These are phyloP conservation scores for Colletotrichum theobromicola DNA, from an alignment of 2,329 filamentous ascomycete genomes.

Conservation along the genomic window DNA sequence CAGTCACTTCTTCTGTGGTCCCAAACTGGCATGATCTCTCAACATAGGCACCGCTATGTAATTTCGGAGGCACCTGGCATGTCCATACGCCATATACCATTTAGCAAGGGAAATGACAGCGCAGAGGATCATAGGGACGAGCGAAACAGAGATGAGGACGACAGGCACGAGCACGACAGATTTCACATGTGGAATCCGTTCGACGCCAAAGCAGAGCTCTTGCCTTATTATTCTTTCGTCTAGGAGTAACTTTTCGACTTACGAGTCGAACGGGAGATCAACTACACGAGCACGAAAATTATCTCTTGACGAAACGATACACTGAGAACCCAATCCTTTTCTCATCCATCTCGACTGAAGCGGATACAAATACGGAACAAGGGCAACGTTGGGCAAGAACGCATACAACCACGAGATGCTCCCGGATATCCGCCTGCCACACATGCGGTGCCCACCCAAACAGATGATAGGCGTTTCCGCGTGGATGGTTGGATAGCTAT, in stretches of 20 bases:
- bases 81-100: too few species aligned
- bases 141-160: too few species aligned
- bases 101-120: too few species aligned
- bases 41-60: too few species aligned
- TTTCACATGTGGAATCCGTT: too few species aligned
- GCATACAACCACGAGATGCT: neutral
- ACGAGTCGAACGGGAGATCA: neutral
- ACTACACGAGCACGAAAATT: neutral
- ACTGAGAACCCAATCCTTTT: neutral
- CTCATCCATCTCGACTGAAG: neutral
- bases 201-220: neutral
- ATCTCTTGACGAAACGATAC: neutral
- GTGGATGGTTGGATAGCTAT: neutral
- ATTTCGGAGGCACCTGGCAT: too few species aligned
- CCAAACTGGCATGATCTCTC: neutral
- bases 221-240: rapidly evolving
- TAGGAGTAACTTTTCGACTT: neutral
- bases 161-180: too few species aligned
- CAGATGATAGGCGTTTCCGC: too few species aligned
- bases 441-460: rapidly evolving
- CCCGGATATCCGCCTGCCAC: neutral
- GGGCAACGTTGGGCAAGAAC: neutral
- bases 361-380: neutral
- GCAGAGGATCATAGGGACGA: too few species aligned
- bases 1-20: neutral